Evolutionary conservation across 2,329 filamentous ascomycete genomes (phyloP), one percentile per base, ranked within the genome.

Genomic region (Neopestalotiopsis rosae): DNA sequence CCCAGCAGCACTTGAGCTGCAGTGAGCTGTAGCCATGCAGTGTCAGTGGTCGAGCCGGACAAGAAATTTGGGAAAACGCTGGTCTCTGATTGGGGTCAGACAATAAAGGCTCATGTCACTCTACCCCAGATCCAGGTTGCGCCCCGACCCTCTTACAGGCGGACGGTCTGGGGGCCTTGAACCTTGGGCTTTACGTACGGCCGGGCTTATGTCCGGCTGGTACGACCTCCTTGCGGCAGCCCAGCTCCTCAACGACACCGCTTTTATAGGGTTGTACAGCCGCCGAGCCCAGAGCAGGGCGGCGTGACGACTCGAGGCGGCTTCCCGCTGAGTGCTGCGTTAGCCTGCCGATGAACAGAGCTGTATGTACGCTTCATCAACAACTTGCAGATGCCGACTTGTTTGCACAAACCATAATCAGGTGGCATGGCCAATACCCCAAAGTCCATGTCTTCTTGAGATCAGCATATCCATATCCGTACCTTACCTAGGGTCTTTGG

Each of bases 41-140:
- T 57, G 63, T 20, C 24, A 20, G n/a, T 62, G 59, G 45, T 30
- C 52, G 63, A 20, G 34, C 38, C 40, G 63, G 63, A 38, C 20
- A 49, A 28, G n/a, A 56, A n/a, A 28, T 14, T 10, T 62, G 45
- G 38, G 42, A 24, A n/a, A 52, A n/a, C 14, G 38, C 62, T n/a
- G 24, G 24, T 7, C 62, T 34, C 20, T 65, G 62, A 66, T 66
- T 57, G 63, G 49, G 49, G 24, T 56, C 30, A 1, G 28, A 30
- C 34, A 34, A 14, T 4, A 30, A 24, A 58, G 57, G 63, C 28
- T 38, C 63, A 38, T 66, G 63, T 38, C 32, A n/a, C 63, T 66
- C 63, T 66, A 66, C 63, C 63, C 63, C 63, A 66, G 63, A 56
- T 38, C 52, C 42, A 34, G n/a, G 38, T 13, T 57, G 14, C 40